Base-by-base conservation (phyloP, 1,284 basidiomycete genomes). In the Sphagnurus paluster region DNA sequence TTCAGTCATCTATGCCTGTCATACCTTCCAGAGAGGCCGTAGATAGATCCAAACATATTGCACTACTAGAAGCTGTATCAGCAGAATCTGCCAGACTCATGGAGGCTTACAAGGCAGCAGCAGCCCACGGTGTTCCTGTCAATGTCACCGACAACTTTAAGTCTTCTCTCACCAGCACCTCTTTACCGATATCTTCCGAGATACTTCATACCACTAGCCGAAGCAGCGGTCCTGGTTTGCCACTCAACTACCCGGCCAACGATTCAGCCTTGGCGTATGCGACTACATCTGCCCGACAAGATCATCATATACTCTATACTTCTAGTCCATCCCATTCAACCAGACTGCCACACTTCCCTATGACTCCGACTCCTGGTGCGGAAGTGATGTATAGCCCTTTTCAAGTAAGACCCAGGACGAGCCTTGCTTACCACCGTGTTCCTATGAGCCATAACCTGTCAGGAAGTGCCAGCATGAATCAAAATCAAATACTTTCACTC, bases 21-120 rank as follows among this genome's bases (percentile, higher is more conserved):
- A 75, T 73, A 50, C 10, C 29, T 13, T 39, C 46, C 2, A 76
- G 76, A 11, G 68, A 72, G 5, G 80, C 79, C 26, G 75, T 79
- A 16, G 84, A 82, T 60, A 76, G 75, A 50, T 63, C 87, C 61
- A 82, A 80, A 57, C 87, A 89, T 55, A 70, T 89, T 28, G 83
- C 87, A 1, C 68, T 90, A 49, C 68, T 90, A n/a, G 87, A 90
- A 60, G 73, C 76, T 14, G 78, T 89, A 30, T 86, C 79, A 1
- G 79, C 83, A 53, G 86, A 90, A 60, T 84, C 85, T 2, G 81
- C 80, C 6, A 71, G 75, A 54, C 74, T 81, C 70, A 75, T 80
- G 40, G 42, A 52, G 16, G 44, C 47, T 5, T 54, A 54, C 24
- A 54, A 44, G 40, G 46, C 36, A 42, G 53, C 53, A 20, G 47